phyloP scores from a whole-genome alignment of 768 basidiomycete species.

The Tremella mesenterica region DNA sequence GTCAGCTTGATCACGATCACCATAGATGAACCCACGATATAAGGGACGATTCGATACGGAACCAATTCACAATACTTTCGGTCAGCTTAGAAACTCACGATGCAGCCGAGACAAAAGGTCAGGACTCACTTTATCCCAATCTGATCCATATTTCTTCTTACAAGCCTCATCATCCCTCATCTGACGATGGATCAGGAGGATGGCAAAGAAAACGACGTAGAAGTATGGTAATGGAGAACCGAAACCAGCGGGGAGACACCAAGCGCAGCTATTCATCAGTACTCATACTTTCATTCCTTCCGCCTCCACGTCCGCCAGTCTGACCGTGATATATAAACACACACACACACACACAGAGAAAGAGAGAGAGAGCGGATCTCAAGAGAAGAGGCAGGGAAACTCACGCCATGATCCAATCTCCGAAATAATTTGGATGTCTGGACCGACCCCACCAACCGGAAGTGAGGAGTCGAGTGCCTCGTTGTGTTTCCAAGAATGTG shows the following conservation, averaged over 20 bases:
- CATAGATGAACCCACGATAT: slow-evolving; percentile 42
- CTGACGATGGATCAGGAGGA: slow-evolving; percentile 85
- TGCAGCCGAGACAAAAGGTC: not conserved
- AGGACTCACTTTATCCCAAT: slow-evolving; percentile 60
- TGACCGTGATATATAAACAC: too few species aligned
- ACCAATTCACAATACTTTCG: slow-evolving; percentile 68
- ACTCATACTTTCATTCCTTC: not conserved
- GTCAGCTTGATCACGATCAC: not conserved
- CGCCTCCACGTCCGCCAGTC: not conserved
- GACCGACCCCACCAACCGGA: slow-evolving; percentile 97
- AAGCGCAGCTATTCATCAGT: slow-evolving; percentile 39
- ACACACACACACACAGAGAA: too few species aligned
- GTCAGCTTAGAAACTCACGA: not conserved
- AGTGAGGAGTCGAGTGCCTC: slow-evolving; percentile 81
- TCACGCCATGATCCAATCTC: slow-evolving; percentile 47
- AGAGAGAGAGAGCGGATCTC: too few species aligned
- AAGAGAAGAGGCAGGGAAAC: too few species aligned
- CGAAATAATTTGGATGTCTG: slow-evolving; percentile 60
- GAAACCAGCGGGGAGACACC: slow-evolving; percentile 92
- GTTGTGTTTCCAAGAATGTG: slow-evolving; percentile 65
- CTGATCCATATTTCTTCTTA: slow-evolving; percentile 85
- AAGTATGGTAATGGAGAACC: slow-evolving; percentile 91
- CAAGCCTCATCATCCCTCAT: slow-evolving; percentile 85
- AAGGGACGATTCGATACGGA: slow-evolving; percentile 75
- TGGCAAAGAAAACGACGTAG: slow-evolving; percentile 77